Evolutionary conservation across 2,329 filamentous ascomycete genomes (phyloP).

Genomic region (Mariannaea elegans): DNA sequence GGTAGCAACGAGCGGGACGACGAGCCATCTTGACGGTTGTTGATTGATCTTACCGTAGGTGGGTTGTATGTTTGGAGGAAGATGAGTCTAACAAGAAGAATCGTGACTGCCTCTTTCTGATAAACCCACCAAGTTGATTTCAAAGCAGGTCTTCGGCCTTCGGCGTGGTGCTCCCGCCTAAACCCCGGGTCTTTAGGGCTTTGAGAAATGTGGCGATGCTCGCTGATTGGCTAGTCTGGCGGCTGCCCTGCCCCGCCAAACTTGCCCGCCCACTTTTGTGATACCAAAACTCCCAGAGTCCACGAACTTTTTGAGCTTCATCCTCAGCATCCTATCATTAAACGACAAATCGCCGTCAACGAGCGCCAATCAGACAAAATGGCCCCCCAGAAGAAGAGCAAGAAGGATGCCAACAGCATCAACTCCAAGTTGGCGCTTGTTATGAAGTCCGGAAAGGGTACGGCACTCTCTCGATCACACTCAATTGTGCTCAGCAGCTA

Average conservation of each 20-base stretch:
- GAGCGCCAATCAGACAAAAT: constrained; percentile 63
- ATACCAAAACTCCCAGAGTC: constrained; percentile 37
- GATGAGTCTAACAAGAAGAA: constrained; percentile 41
- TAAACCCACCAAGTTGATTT: constrained; percentile 57
- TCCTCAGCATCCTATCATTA: constrained; percentile 43
- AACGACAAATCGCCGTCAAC: constrained; percentile 43
- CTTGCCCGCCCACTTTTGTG: constrained; percentile 24
- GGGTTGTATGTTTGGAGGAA: constrained; percentile 50
- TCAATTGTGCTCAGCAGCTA: constrained; percentile 11
- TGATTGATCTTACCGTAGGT: constrained; percentile 47
- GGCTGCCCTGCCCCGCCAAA: constrained; percentile 35
- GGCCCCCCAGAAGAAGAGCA: constrained; percentile 78
- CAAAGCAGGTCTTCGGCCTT: constrained; percentile 57
- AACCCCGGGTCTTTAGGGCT: constrained; percentile 54
- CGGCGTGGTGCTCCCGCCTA: constrained; percentile 46
- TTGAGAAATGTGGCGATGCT: not conserved
- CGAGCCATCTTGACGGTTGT: constrained; percentile 93
- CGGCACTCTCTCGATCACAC: constrained; percentile 39
- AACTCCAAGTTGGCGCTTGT: constrained; percentile 69
- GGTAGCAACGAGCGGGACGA: constrained; percentile 99
- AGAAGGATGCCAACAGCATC: constrained; percentile 83
- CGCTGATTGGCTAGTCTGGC: constrained; percentile 41
- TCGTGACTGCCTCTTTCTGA: constrained; percentile 41
- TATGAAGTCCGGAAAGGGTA: constrained; percentile 79
- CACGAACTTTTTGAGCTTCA: constrained; percentile 37